Evolutionary conservation across 495 filamentous ascomycete species (phyloP).

Genomic region (Astrocystis sublimbata): DNA sequence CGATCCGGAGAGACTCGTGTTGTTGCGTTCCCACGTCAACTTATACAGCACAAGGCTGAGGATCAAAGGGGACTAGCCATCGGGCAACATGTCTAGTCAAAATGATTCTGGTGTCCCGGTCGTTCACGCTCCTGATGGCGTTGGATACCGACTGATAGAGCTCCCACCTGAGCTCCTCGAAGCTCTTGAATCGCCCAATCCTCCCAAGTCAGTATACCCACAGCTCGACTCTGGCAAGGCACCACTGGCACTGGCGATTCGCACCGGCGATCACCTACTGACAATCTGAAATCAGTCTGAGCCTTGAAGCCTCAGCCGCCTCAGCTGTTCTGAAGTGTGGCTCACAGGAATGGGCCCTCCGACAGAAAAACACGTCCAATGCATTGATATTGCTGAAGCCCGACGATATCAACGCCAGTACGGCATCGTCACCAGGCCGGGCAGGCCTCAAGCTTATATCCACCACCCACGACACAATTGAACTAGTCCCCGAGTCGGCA

Average conservation of each 20-base stretch:
- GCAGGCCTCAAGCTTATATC: constrained; percentile 61
- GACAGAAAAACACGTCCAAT: constrained; percentile 91
- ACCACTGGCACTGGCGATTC: too few relatives aligned
- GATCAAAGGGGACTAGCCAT: too few relatives aligned
- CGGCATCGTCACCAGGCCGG: constrained; percentile 26
- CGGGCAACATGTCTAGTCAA: constrained; percentile 59
- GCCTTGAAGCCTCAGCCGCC: constrained; percentile 62
- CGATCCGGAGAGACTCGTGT: too few relatives aligned
- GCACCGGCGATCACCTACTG: not conserved
- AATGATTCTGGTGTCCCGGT: constrained; percentile 61
- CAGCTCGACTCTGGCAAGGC: constrained; percentile 10
- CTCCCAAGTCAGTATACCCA: constrained; percentile 55
- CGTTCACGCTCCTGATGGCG: constrained; percentile 58
- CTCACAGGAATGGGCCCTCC: constrained; percentile 71
- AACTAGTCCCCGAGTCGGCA: constrained; percentile 53
- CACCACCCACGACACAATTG: constrained; percentile 72
- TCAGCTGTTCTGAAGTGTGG: constrained; percentile 74
- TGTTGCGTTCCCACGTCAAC: not conserved
- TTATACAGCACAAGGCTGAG: not conserved
- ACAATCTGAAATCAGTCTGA: constrained; percentile 51
- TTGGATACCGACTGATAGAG: constrained; percentile 76
- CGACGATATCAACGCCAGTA: constrained; percentile 19
- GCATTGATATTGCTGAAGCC: constrained; percentile 71
- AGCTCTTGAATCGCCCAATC: constrained; percentile 60
- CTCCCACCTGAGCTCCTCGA: constrained; percentile 72